These are phyloP conservation scores for Xanthoconium separans DNA, from an alignment of 1,284 basidiomycete species.

Conservation along the genomic window DNA sequence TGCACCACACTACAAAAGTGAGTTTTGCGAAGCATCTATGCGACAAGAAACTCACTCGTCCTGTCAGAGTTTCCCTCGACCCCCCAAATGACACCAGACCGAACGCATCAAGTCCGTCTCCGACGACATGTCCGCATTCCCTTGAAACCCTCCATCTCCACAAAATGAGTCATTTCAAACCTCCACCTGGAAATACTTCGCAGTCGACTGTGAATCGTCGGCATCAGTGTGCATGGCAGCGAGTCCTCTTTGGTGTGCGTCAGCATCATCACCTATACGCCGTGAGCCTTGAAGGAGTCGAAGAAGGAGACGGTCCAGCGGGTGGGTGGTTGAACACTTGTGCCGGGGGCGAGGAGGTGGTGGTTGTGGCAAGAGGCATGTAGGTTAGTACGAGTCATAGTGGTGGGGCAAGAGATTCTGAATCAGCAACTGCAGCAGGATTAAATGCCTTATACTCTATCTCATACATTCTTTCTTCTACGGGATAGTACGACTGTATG, in stretches of 20 bases:
- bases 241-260: constrained; percentile 88
- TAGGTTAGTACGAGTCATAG: too few relatives aligned
- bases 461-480: too few relatives aligned
- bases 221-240: constrained; percentile 79
- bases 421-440: too few relatives aligned
- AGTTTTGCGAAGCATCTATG: background rate
- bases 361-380: too few relatives aligned
- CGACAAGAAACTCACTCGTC: background rate
- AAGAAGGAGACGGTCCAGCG: too few relatives aligned
- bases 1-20: constrained; percentile 53
- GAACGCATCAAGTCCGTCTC: background rate
- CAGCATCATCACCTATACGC: constrained; percentile 33
- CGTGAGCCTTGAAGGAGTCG: too few relatives aligned
- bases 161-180: background rate
- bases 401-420: too few relatives aligned
- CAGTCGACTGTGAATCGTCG: constrained; percentile 98
- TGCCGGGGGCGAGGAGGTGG: too few relatives aligned
- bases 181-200: constrained; percentile 74
- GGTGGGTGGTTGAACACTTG: too few relatives aligned
- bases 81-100: background rate
- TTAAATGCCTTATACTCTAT: too few relatives aligned
- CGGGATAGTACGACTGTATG: too few relatives aligned
- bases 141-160: background rate
- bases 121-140: background rate
- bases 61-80: constrained; percentile 9